Conservation (phyloP, 331 rosid genomes). For the Spiraea crenata region DNA sequence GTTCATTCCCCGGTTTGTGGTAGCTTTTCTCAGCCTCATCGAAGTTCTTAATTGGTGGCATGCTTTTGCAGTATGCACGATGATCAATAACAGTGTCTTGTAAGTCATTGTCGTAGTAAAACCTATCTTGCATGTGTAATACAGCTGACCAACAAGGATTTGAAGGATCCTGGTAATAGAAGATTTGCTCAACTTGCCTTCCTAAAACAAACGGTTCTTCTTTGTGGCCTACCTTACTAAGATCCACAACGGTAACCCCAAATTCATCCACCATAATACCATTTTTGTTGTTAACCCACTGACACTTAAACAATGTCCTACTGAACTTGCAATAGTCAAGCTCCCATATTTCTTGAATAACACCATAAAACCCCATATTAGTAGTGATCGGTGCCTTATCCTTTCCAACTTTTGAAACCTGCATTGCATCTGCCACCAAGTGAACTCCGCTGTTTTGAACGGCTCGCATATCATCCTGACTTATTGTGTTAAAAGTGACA, state of each 20-base stretch:
- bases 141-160: too few relatives aligned
- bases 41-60: too few relatives aligned
- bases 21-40: too few relatives aligned
- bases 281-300: constrained; percentile 5
- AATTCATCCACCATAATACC: not conserved
- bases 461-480: too few relatives aligned
- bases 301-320: not conserved
- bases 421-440: not conserved
- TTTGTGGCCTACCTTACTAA: not conserved
- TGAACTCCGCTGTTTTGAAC: not conserved
- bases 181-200: not conserved
- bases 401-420: not conserved
- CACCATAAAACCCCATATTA: not conserved
- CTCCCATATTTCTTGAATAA: constrained; percentile 1
- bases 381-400: not conserved
- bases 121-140: too few relatives aligned
- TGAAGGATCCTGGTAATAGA: not conserved
- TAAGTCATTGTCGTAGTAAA: too few relatives aligned
- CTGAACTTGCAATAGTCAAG: not conserved
- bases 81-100: too few relatives aligned
- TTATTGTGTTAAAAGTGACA: too few relatives aligned
- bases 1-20: too few relatives aligned
- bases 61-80: too few relatives aligned
- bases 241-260: not conserved
- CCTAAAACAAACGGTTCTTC: not conserved